These are phyloP conservation scores for Rhynchospora pubera DNA, from an alignment of 176 grass and related monocot genomes.

Conservation along the genomic window DNA sequence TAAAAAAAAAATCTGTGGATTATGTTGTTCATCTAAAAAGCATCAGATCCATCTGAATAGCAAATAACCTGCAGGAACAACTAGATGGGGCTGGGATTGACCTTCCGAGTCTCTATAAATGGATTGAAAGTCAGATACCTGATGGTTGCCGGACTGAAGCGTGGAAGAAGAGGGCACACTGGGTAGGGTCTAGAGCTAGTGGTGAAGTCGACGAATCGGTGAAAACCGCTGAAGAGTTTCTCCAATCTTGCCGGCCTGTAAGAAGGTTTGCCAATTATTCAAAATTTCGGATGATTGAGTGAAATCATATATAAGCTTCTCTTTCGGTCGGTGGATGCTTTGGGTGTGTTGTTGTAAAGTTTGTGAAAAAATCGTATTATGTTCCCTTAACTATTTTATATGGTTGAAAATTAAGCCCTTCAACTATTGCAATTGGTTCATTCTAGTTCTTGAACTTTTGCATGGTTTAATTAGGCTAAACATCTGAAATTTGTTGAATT, in stretches of 20 bases:
- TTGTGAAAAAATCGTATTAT: background rate
- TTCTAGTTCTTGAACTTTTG: background rate
- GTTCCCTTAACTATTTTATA: background rate
- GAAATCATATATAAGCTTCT: too few species aligned
- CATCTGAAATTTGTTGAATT: background rate
- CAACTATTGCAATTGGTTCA: background rate
- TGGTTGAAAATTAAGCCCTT: background rate
- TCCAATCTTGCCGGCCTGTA: slow-evolving; percentile 73
- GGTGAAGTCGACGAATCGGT: slow-evolving; percentile 63
- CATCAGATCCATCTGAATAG: background rate
- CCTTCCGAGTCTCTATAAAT: slow-evolving; percentile 79
- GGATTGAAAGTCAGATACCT: slow-evolving; percentile 67
- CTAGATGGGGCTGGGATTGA: slow-evolving; percentile 93
- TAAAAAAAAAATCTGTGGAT: background rate
- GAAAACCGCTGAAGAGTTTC: slow-evolving; percentile 72
- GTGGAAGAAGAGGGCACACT: slow-evolving; percentile 90
- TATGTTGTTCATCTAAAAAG: background rate
- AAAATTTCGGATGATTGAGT: too few species aligned
- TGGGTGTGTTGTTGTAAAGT: background rate
- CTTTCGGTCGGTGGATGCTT: too few species aligned
- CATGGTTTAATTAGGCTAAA: background rate
- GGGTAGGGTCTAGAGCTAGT: slow-evolving; percentile 69
- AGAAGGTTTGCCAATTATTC: slow-evolving; percentile 44
- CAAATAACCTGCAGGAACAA: slow-evolving; percentile 59
- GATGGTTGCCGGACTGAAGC: slow-evolving; percentile 71